Evolutionary conservation across 2,329 filamentous ascomycete species (phyloP).

Genomic region (Fonsecaea erecta): DNA sequence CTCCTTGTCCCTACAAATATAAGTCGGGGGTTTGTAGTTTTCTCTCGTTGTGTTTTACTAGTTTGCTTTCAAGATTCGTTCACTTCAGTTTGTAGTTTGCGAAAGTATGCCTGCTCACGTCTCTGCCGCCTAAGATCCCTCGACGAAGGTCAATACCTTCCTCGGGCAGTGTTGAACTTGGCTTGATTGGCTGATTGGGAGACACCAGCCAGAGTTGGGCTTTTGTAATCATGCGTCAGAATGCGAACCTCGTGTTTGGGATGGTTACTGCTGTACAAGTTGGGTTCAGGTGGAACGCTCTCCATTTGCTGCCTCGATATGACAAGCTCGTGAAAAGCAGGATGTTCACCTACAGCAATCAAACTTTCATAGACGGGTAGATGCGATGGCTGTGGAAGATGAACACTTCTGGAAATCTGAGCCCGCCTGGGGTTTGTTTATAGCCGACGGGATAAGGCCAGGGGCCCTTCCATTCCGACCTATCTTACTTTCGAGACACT

Average conservation of each 20-base stretch:
- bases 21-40: neutral
- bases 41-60: neutral
- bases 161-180: neutral
- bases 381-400: neutral
- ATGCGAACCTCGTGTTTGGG: neutral
- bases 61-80: neutral
- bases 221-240: neutral
- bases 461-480: neutral
- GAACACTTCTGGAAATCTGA: neutral
- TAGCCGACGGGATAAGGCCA: neutral
- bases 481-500: neutral
- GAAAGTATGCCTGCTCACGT: neutral
- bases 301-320: neutral
- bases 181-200: neutral
- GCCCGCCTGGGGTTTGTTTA: neutral
- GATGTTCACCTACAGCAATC: neutral
- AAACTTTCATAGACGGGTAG: neutral
- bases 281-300: neutral
- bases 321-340: neutral
- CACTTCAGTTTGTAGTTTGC: neutral
- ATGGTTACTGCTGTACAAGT: neutral
- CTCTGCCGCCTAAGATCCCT: neutral
- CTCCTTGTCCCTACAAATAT: neutral
- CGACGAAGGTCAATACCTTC: neutral
- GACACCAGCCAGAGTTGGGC: neutral